Evolutionary conservation across 1,284 basidiomycete genomes (phyloP), one percentile per base, ranked within the genome.

Genomic region (Ustilago trichophora): DNA sequence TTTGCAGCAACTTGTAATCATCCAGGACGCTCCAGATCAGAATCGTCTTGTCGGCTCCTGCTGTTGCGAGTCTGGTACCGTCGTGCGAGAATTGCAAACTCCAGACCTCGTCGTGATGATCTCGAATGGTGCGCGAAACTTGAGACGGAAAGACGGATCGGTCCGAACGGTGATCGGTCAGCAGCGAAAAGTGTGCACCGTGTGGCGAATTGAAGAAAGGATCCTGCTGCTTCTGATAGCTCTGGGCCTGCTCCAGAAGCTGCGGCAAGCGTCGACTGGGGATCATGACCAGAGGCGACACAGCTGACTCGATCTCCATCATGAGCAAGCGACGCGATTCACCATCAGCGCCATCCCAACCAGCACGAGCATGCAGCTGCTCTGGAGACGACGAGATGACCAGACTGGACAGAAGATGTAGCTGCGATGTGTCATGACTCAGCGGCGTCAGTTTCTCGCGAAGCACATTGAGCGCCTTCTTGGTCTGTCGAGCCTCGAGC

Each of bases 61-160:
- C 91, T 64, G 89, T 93, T 13, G 94, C 96, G 31, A 98, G 85
- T 74, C 87, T 88, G 41, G 83, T 83, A 4, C 96, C 95, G 78
- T 90, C 88, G 74, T 93, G 91, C 81, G 93, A 96, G 91, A 94
- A 98, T 78, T 90, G 90, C 60, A 98, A 83, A 75, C 91, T 88
- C 94, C 95, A 98, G 12, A 98, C 93, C 81, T 98, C 93, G 78
- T 97, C 92, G 12, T 85, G 86, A 82, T 98, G 95, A 26, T 89
- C 91, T 34, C 88, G 86, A 41, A 98, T 84, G 34, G 93, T 89
- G 16, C 42, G 54, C n/a, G 56, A 60, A 0, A 68, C 64, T 21
- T 90, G 89, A 2, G 92, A 92, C 11, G 95, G 95, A 83, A 98
- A 98, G 33, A 87, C 86, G 9, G 71, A 68, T 75, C 89, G 87